A percentile compares a stretch with the other conserved stretches of the same genome.
These are phyloP conservation scores for Onygena corvina DNA, from an alignment of 2,329 filamentous ascomycete species.

Conservation along the genomic window DNA sequence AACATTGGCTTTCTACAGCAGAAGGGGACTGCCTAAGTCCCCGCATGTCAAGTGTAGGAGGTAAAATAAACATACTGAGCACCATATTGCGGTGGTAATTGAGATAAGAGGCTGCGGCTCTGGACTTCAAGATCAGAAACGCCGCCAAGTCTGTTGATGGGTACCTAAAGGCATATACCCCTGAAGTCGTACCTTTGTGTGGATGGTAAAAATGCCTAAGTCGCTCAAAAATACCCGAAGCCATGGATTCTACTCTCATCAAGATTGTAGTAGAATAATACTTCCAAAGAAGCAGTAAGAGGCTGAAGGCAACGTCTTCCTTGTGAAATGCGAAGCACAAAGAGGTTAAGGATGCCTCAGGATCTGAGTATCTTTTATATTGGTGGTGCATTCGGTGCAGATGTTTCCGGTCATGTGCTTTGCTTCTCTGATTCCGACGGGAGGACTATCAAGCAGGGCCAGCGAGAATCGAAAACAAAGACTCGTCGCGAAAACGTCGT, in stretches of 20 bases:
- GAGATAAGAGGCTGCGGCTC: conserved; percentile 15
- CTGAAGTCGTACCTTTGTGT: conserved; percentile 3
- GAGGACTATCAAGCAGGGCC: neutral
- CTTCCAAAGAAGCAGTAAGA: neutral
- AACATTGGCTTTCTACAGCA: neutral
- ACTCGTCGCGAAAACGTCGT: neutral
- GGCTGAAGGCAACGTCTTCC: too few relatives aligned
- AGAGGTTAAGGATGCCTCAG: neutral
- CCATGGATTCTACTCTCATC: neutral
- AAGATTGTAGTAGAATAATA: neutral
- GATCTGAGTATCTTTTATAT: neutral
- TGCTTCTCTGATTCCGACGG: too few relatives aligned
- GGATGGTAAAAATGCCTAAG: neutral
- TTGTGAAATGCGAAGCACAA: neutral
- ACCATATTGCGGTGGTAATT: conserved; percentile 9
- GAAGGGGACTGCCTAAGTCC: neutral
- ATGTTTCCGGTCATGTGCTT: neutral
- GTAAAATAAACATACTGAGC: conserved; percentile 12
- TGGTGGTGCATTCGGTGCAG: neutral
- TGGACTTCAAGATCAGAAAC: neutral
- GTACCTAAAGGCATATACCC: neutral
- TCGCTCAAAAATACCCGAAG: neutral
- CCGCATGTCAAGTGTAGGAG: neutral
- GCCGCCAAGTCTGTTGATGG: neutral
- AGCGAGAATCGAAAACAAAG: neutral